Evolutionary conservation across 2,329 filamentous ascomycete genomes (phyloP), one percentile per base, ranked within the genome.

Genomic region (Ceratocystis ficicola): DNA sequence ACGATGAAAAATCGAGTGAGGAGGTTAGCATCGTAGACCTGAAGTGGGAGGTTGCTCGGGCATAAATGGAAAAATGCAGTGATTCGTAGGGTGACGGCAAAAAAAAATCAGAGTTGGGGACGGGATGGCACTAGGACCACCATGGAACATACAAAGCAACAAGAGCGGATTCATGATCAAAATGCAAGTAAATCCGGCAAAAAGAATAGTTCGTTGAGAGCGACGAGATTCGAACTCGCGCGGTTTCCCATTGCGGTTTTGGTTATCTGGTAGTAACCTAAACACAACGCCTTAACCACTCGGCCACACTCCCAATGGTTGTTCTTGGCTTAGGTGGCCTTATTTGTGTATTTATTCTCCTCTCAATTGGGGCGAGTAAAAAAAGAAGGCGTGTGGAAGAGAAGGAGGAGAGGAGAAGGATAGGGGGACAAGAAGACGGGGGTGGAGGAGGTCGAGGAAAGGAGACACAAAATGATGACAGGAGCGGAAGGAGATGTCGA

Each of bases 1-100:
- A 97, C 72, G 92, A 97, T 71, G 92, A 97, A 77, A 96, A 97
- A 79, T 83, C 89, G 0, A 82, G 87, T 0, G 90, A 95, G 62
- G 92, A 97, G 75, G 92, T 96, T 60, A 94, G 89, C 75, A 91
- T 96, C 74, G 93, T 90, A 74, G 89, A 94, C 36, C 75, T 96
- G 65, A 89, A 84, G 68, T 99, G 91, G 90, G 86, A 91, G 70
- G 88, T 99, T 70, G 82, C 83, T 69, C 81, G 90, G 70, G 83
- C 85, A 44, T 94, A 73, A 3, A 65, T 22, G 30, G 6, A 15
- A 15, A 63, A 57, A 30, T 5, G 20, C 5, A 30, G 17, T 17
- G 5, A 6, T 57, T 5, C 17, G 50, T 61, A 65, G 50, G 52
- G 63, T 25, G 62, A 59, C 20, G 69, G 30, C 20, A 52, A 15